A percentile compares a stretch with the other conserved stretches of the same genome.
These are phyloP conservation scores for Rhizophora apiculata DNA, from an alignment of 345 rosid species.

Conservation along the genomic window DNA sequence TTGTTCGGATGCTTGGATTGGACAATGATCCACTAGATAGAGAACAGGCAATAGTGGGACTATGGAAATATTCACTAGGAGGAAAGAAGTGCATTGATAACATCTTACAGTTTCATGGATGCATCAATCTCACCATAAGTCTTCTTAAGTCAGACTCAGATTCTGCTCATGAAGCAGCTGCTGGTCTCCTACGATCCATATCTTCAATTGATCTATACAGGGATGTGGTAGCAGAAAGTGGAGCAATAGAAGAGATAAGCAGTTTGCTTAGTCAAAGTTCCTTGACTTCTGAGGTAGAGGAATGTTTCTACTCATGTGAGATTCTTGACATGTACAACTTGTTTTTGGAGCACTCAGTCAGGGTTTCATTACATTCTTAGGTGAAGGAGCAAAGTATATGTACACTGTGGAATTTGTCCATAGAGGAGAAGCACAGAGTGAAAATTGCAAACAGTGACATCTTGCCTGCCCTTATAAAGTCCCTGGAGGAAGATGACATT, in stretches of 20 bases:
- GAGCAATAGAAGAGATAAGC: conserved; percentile 74
- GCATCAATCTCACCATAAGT: conserved; percentile 61
- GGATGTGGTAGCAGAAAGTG: conserved; percentile 73
- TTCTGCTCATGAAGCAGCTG: conserved; percentile 73
- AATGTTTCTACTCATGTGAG: conserved; percentile 26
- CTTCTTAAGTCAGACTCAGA: conserved; percentile 70
- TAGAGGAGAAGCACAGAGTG: conserved; percentile 59
- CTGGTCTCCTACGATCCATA: conserved; percentile 69
- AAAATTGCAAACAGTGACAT: conserved; percentile 57
- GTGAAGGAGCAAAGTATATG: conserved; percentile 78
- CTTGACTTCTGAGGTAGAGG: conserved; percentile 67
- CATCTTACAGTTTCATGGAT: conserved; percentile 73
- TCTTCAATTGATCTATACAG: conserved; percentile 66
- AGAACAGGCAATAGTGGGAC: conserved; percentile 69
- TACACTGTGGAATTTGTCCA: conserved; percentile 80
- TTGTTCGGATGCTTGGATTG: conserved; percentile 85
- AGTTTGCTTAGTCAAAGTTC: conserved; percentile 58
- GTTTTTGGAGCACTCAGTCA: conserved; percentile 27
- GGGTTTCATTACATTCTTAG: conserved; percentile 33
- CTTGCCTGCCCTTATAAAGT: conserved; percentile 54
- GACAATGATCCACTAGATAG: conserved; percentile 79
- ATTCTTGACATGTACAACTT: conserved; percentile 8
- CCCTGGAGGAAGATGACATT: conserved; percentile 61
- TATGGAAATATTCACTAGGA: conserved; percentile 78
- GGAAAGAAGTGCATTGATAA: conserved; percentile 79